Evolutionary conservation across 2,329 filamentous ascomycete genomes (phyloP).

Genomic region (Tolypocladium amazonense): DNA sequence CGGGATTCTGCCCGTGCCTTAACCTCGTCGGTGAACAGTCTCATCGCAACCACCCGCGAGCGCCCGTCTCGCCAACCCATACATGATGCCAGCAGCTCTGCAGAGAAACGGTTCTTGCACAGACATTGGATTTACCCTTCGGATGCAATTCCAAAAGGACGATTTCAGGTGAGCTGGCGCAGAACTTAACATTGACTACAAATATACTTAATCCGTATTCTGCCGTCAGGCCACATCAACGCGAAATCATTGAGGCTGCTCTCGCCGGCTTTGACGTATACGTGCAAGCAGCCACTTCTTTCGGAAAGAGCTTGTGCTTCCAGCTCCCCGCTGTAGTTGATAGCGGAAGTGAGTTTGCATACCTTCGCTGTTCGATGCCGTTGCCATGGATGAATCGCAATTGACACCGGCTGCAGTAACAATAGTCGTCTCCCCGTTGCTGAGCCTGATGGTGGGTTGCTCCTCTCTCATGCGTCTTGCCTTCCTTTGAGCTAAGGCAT

Average conservation of each 20-base stretch:
- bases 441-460: conserved; percentile 70
- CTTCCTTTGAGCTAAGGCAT: background rate
- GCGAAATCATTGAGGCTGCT: conserved; percentile 76
- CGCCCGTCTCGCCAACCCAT: background rate
- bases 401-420: conserved; percentile 47
- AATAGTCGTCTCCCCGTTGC: conserved; percentile 77
- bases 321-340: conserved; percentile 84
- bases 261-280: conserved; percentile 84
- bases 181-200: background rate
- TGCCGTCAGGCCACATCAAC: conserved; percentile 58
- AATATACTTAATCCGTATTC: background rate
- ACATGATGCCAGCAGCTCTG: conserved; percentile 28
- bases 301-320: conserved; percentile 90
- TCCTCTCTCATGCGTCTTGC: conserved; percentile 1
- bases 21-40: background rate
- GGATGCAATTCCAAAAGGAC: conserved; percentile 61
- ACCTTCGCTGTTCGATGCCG: too few relatives aligned
- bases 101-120: conserved; percentile 36
- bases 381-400: conserved; percentile 1
- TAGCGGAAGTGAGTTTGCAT: conserved; percentile 58
- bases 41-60: background rate
- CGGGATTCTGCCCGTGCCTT: background rate
- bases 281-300: conserved; percentile 80
- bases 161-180: conserved; percentile 50
- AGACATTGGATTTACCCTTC: conserved; percentile 66